These are phyloP conservation scores for Lactarius trivialis DNA, from an alignment of 768 basidiomycete genomes.

Conservation along the genomic window DNA sequence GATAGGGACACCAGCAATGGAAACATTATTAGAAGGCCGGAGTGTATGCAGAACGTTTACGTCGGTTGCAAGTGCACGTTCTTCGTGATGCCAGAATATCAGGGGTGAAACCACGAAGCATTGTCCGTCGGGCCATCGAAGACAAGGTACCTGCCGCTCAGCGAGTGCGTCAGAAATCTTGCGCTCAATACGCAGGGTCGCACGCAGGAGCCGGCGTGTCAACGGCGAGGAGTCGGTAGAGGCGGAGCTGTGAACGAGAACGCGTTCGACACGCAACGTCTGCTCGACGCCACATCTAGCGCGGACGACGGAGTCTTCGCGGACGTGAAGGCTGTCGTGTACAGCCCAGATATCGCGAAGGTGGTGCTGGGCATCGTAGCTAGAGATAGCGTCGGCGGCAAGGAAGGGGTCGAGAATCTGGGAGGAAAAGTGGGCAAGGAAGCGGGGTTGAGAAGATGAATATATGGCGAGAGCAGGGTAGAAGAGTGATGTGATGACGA, in stretches of 20 bases:
- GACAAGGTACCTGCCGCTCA: conserved; percentile 43
- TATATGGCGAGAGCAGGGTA: conserved; percentile 88
- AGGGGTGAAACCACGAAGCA: conserved; percentile 73
- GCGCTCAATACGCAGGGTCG: conserved; percentile 58
- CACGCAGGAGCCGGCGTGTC: conserved; percentile 53
- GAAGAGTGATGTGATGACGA: conserved; percentile 84
- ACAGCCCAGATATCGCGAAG: conserved; percentile 68
- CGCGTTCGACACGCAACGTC: conserved; percentile 69
- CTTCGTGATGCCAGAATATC: conserved; percentile 67
- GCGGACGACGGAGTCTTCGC: conserved; percentile 63
- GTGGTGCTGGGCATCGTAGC: conserved; percentile 52
- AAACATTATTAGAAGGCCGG: conserved; percentile 43
- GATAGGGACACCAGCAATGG: conserved; percentile 57
- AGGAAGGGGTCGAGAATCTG: conserved; percentile 59
- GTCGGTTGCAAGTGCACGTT: conserved; percentile 46
- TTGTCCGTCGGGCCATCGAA: conserved; percentile 43
- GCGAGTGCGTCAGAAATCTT: conserved; percentile 43
- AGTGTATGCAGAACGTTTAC: conserved; percentile 54
- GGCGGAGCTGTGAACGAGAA: conserved; percentile 57
- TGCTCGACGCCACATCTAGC: conserved; percentile 64
- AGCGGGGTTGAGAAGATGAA: conserved; percentile 60
- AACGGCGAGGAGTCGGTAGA: conserved; percentile 47
- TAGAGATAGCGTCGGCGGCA: conserved; percentile 45
- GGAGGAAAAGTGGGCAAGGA: conserved; percentile 46
- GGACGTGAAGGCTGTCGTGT: conserved; percentile 53